Conservation (phyloP, 2,329 filamentous ascomycete genomes). For the Botrytis hyacinthi region DNA sequence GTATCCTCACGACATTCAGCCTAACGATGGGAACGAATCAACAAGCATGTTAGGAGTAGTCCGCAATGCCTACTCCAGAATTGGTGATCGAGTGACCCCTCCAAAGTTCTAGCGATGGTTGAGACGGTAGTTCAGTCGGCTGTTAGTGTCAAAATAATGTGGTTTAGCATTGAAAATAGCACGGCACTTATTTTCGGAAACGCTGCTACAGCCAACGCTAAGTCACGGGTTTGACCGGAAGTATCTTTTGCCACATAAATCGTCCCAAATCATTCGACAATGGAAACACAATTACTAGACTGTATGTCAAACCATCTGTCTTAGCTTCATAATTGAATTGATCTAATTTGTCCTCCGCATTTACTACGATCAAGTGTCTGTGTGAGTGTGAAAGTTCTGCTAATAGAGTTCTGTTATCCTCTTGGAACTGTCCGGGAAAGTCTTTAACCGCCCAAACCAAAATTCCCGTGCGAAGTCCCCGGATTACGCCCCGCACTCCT, state of each 20-base stretch:
- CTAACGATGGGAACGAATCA: not conserved
- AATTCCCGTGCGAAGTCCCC: conserved; percentile 7
- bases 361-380: not conserved
- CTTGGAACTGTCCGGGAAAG: conserved; percentile 12
- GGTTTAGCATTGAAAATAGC: not conserved
- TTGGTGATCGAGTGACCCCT: conserved; percentile 4
- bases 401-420: not conserved
- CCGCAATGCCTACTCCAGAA: not conserved
- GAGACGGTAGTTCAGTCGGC: conserved; percentile 21
- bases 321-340: not conserved
- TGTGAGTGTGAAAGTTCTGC: not conserved
- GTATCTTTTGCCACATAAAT: conserved; percentile 15
- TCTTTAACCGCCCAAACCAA: conserved; percentile 9
- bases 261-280: not conserved
- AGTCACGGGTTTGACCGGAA: conserved; percentile 11
- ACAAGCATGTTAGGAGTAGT: conserved; percentile 5
- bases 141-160: conserved; percentile 1
- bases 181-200: conserved; percentile 14
- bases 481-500: conserved; percentile 17
- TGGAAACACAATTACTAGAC: not conserved
- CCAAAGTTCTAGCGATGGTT: not conserved
- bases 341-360: conserved; percentile 8
- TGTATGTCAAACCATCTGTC: not conserved
- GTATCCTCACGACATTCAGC: not conserved
- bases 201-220: not conserved